Evolutionary conservation across 176 grass and related monocot genomes (phyloP), one percentile per base, ranked within the genome.

Genomic region (Aegilops longissima): DNA sequence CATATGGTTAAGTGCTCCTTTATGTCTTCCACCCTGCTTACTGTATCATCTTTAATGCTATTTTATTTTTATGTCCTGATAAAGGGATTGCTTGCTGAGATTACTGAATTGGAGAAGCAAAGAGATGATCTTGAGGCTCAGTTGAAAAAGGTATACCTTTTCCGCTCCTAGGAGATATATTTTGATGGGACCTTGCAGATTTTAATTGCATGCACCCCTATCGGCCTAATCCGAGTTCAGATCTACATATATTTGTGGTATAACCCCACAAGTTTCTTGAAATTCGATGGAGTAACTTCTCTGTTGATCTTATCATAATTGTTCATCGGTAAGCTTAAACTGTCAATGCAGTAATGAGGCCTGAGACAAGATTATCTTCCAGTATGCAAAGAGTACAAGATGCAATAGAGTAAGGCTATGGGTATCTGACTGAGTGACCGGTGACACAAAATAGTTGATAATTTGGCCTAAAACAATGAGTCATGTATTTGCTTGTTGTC

Each of bases 31-130:
- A 74, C 16, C 52, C 66, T 94, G 56, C 34, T 80, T 87, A 74
- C 66, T 66, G 64, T 81, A 52, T 11, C 83, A 34, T 79, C 6
- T 82, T 76, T 66, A 66, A 25, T 67, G 79, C 80, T 52, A 30
- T 44, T 38, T 67, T 30, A 30, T 78, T 70, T 66, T 63, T 86
- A 80, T 82, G 17, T 61, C 84, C 31, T 85, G 29, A 51, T 78
- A 83, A 91, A 99, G 97, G 97, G 94, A 80, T 90, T 96, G 20
- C 84, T 86, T 63, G 72, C 63, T 79, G 94, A 99, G 83, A 96
- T 99, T 91, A 85, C 86, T 90, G 77, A 62, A 62, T 82, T 99
- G 84, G 97, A 96, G 87, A 95, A 99, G 80, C 94, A 96, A 85
- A 90, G 88, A 64, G 86, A 96, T 80, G 90, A 91, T 58, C 92